A percentile compares a stretch with the other conserved stretches of the same genome.
phyloP scores from a whole-genome alignment of 495 filamentous ascomycete species.

The Venustampulla echinocandica region DNA sequence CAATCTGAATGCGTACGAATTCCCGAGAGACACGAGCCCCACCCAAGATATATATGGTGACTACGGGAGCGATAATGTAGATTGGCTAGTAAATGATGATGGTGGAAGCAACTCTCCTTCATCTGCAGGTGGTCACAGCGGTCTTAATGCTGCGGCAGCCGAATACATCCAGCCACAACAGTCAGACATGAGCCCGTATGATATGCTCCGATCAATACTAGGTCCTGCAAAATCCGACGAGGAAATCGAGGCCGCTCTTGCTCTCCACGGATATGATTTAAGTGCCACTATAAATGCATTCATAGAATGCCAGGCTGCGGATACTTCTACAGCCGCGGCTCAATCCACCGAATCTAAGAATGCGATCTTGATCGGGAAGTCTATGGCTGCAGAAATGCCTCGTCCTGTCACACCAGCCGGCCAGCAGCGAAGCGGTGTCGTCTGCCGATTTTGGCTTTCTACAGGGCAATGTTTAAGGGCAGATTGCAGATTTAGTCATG shows the following conservation, averaged over 20 bases:
- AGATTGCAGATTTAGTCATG: slow-evolving; percentile 96
- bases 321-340: slow-evolving; percentile 29
- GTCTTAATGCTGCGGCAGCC: slow-evolving; percentile 65
- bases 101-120: slow-evolving; percentile 68
- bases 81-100: slow-evolving; percentile 94
- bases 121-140: slow-evolving; percentile 49
- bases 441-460: slow-evolving; percentile 93
- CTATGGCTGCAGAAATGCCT: slow-evolving; percentile 58
- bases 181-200: slow-evolving; percentile 92
- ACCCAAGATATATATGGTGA: slow-evolving; percentile 84
- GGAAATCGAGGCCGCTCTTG: slow-evolving; percentile 83
- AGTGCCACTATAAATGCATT: slow-evolving; percentile 80
- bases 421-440: slow-evolving; percentile 66
- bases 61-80: slow-evolving; percentile 84
- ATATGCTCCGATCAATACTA: slow-evolving; percentile 92
- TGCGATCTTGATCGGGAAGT: slow-evolving; percentile 77
- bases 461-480: slow-evolving; percentile 87
- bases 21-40: slow-evolving; percentile 62
- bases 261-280: slow-evolving; percentile 85
- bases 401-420: slow-evolving; percentile 66
- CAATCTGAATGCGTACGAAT: slow-evolving; percentile 87
- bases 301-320: slow-evolving; percentile 52
- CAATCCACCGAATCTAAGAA: slow-evolving; percentile 42
- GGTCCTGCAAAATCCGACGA: slow-evolving; percentile 84
- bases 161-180: slow-evolving; percentile 65